Evolutionary conservation across 202 grass and related monocot genomes (phyloP), one percentile per base, ranked within the genome.

Genomic region (Schoenoplectus triqueter): DNA sequence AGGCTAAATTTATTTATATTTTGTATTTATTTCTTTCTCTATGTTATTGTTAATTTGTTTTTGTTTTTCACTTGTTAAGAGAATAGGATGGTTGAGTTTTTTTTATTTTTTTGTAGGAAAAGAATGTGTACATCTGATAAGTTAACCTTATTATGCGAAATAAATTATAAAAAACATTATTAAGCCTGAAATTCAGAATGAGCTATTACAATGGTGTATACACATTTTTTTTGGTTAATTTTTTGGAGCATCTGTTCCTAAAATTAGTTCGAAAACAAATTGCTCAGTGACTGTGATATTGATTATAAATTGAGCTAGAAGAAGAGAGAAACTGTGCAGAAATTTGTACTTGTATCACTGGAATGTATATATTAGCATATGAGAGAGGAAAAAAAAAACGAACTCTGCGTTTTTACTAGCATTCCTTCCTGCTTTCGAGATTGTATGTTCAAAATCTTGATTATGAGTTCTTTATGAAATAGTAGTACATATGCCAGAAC

Each of bases 1-100:
- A 79, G 50, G 66, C 46, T 56, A 59, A 69, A 83, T 83, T 83
- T 69, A 83, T 79, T 79, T 61, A 4, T 61, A 7, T 41, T 67
- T 70, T 83, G 47, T 83, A 83, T 83, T 69, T 83, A 71, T 83
- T 52, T 51, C 15, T 39, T 66, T 83, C 15, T 70, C 55, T 68
- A 55, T 31, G 31, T 31, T 83, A 52, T 83, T 20, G 19, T 83
- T 21, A 57, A 57, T 66, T 56, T 54, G 69, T 51, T 72, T 46
- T 39, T 77, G 5, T 56, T 76, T 76, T 56, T 41, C 54, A 41
- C 40, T 77, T 77, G 21, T 59, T 59, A 77, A 57, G 51, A 44
- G 13, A 61, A 79, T 79, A 79, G 75, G 54, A 79, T 60, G 18
- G 55, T 31, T 31, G 31, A 31, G 31, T 31, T 31, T 31, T 31